Evolutionary conservation across 1,284 basidiomycete species (phyloP), one percentile per base, ranked within the genome.

Genomic region (Peniophora sp.): DNA sequence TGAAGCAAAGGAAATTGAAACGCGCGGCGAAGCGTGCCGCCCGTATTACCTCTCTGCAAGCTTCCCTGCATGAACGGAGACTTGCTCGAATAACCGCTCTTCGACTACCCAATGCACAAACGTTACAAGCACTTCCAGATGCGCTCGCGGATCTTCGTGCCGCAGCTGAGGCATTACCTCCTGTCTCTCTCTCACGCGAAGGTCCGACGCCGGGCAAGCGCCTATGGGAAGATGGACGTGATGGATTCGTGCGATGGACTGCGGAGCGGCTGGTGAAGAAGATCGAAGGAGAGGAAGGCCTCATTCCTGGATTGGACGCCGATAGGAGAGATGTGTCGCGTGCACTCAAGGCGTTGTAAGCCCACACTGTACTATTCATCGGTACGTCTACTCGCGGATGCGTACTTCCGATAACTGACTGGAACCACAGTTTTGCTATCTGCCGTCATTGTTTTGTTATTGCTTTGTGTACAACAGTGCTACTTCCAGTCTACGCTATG

Each of bases 191-290:
- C 11, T 65, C 73, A 1, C 65, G 75, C 12, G 61, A 65, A 14
- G 64, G 69, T n/a, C 47, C 67, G 22, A 67, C 70, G 10, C 79
- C 80, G 0, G 81, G 83, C 6, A 87, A 85, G 63, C 74, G 83
- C 10, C 72, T 73, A 24, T 88, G 85, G 85, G 86, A 88, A 66
- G 78, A 74, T 24, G 78, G 72, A 59, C 76, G 74, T 62, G 72
- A 72, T 0, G 85, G 84, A 6, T 88, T 88, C 61, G 59, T 79
- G 8, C 79, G 79, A 53, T 88, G 85, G 85, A 83, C 81, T 1
- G 69, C 79, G 1, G 69, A 70, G 14, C 74, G 81, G 58, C 63
- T 86, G 11, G 60, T 81, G 48, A 67, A 68, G 47, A 74, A 68
- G 27, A 34, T 67, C 73, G n/a, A 74, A 69, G 53, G 66, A 67